Conservation (phyloP, 2,329 filamentous ascomycete genomes). For the Mariannaea sp. region DNA sequence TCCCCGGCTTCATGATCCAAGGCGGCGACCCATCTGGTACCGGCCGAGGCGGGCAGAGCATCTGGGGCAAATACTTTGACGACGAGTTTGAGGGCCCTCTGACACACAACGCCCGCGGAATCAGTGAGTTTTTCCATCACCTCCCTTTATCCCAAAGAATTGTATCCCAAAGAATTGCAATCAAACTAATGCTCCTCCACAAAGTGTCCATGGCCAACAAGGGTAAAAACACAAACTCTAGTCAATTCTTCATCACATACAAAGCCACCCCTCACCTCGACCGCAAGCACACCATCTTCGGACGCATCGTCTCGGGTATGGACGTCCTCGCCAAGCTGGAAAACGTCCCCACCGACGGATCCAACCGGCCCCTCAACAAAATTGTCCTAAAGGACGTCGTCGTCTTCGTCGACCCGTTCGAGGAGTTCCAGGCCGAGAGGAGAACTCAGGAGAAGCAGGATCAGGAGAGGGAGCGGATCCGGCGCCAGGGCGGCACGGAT, state of each 20-base stretch:
- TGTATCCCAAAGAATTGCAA: neutral
- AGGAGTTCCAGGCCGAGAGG: constrained; percentile 83
- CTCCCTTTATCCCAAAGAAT: constrained; percentile 48
- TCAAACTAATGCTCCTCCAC: constrained; percentile 11
- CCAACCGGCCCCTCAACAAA: constrained; percentile 74
- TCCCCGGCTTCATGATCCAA: constrained; percentile 97
- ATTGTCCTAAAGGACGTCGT: constrained; percentile 82
- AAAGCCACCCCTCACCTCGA: constrained; percentile 84
- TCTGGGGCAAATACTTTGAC: constrained; percentile 93
- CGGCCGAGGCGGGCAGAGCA: constrained; percentile 83
- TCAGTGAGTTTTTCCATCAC: constrained; percentile 47
- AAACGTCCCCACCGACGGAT: constrained; percentile 73
- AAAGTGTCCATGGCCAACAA: constrained; percentile 91
- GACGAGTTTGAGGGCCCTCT: constrained; percentile 92
- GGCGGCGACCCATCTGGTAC: constrained; percentile 94
- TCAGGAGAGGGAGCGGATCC: constrained; percentile 64
- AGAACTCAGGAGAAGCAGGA: too few species aligned
- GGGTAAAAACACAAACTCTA: constrained; percentile 95
- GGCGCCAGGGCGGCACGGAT: constrained; percentile 72
- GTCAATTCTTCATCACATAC: constrained; percentile 94
- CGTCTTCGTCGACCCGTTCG: constrained; percentile 92
- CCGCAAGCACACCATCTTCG: constrained; percentile 97
- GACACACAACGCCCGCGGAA: constrained; percentile 80
- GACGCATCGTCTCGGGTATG: constrained; percentile 76
- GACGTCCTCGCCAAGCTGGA: constrained; percentile 79